Conservation (phyloP, 2,329 filamentous ascomycete genomes). For the Beauveria pseudobassiana region DNA sequence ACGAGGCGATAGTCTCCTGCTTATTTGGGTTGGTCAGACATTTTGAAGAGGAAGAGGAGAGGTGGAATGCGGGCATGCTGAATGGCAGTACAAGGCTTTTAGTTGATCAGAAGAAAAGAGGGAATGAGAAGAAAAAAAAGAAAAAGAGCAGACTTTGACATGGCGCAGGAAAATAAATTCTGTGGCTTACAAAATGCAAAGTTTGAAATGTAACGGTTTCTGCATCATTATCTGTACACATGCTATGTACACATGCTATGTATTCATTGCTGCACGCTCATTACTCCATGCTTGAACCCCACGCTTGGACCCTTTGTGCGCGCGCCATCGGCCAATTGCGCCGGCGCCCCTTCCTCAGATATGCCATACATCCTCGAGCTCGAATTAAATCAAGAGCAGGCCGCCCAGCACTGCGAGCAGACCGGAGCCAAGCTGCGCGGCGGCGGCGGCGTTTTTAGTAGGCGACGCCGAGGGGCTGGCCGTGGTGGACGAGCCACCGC, state of each 20-base stretch:
- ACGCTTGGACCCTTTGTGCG: background rate
- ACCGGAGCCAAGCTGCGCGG: background rate
- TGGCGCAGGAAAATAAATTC: no score
- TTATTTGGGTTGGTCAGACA: background rate
- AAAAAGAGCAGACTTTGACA: background rate
- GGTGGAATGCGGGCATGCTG: no score
- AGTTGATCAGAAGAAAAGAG: background rate
- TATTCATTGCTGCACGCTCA: background rate
- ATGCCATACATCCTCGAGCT: background rate
- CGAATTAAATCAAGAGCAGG: background rate
- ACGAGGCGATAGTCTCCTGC: background rate
- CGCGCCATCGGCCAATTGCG: no score
- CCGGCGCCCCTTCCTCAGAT: background rate
- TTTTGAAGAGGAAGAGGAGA: background rate
- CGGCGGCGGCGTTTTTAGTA: background rate
- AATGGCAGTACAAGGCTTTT: no score
- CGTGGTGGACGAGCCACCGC: background rate
- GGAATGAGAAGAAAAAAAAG: background rate
- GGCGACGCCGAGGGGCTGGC: background rate
- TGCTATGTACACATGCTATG: background rate
- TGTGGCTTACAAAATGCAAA: background rate
- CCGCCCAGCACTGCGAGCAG: background rate
- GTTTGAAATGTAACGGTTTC: background rate
- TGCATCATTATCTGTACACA: background rate
- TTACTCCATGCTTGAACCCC: background rate